A percentile compares a stretch with the other conserved stretches of the same genome.
Conservation (phyloP, 2,329 filamentous ascomycete genomes). For the Aplosporella prunicola region DNA sequence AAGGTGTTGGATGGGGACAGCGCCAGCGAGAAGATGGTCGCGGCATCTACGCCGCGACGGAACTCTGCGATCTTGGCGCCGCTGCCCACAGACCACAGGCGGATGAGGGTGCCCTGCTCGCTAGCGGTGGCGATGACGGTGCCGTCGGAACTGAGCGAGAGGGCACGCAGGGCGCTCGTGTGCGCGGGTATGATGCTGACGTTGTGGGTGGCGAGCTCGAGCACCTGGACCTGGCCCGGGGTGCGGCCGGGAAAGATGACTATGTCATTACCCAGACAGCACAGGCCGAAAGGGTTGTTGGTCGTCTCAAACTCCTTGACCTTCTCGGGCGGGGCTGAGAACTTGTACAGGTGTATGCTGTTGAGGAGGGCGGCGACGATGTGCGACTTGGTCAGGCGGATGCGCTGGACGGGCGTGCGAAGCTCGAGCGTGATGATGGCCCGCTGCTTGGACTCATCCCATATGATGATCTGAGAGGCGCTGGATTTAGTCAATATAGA, state of each 20-base stretch:
- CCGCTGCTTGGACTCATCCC: conserved; percentile 76
- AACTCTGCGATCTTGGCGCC: conserved; percentile 77
- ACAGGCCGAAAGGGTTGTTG: conserved; percentile 73
- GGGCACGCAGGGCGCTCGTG: conserved; percentile 63
- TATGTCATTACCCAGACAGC: conserved; percentile 62
- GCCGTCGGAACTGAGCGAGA: conserved; percentile 72
- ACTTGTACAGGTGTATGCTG: conserved; percentile 70
- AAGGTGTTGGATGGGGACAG: conserved; percentile 75
- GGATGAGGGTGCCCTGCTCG: conserved; percentile 83
- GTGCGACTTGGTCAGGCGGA: conserved; percentile 65
- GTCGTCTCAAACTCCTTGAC: conserved; percentile 74
- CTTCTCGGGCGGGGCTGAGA: conserved; percentile 61
- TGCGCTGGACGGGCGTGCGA: conserved; percentile 67
- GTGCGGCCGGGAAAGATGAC: conserved; percentile 84
- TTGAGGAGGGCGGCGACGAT: conserved; percentile 76
- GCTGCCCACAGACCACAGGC: conserved; percentile 71
- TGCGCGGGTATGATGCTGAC: conserved; percentile 94
- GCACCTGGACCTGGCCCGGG: conserved; percentile 77
- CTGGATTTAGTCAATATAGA: conserved; percentile 11
- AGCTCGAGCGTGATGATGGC: conserved; percentile 69
- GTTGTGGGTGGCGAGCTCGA: conserved; percentile 66
- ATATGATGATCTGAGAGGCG: conserved; percentile 60
- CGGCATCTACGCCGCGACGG: conserved; percentile 78
- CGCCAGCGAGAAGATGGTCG: conserved; percentile 75
- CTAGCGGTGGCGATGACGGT: conserved; percentile 81